A percentile compares a stretch with the other conserved stretches of the same genome.
These are phyloP conservation scores for Irpex sp. DNA, from an alignment of 1,284 basidiomycete genomes.

Conservation along the genomic window DNA sequence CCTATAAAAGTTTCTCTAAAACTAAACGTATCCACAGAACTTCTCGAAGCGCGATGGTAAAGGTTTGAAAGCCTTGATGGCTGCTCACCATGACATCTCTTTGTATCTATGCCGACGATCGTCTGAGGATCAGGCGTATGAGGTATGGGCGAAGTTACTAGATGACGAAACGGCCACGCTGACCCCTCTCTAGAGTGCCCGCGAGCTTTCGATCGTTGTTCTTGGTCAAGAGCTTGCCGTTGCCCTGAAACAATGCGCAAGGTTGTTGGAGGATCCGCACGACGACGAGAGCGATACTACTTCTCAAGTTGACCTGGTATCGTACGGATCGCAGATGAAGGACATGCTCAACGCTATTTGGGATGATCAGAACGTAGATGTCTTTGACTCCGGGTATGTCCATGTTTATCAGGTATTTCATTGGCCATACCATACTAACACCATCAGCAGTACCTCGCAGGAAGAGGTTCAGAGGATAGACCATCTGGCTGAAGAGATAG, in stretches of 20 bases:
- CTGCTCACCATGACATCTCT: conserved; percentile 60
- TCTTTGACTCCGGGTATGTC: conserved; percentile 71
- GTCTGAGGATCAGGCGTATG: conserved; percentile 74
- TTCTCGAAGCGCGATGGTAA: conserved; percentile 48
- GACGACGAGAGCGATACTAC: conserved; percentile 23
- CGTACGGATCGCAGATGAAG: conserved; percentile 56
- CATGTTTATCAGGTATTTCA: not conserved
- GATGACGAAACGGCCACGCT: not conserved
- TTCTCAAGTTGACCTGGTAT: conserved; percentile 32
- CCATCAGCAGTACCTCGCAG: conserved; percentile 43
- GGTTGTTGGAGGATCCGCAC: conserved; percentile 35
- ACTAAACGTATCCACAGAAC: conserved; percentile 40
- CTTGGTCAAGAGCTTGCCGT: conserved; percentile 74
- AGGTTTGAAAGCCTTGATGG: conserved; percentile 54
- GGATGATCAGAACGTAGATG: conserved; percentile 61
- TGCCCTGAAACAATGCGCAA: conserved; percentile 53
- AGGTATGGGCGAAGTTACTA: conserved; percentile 41
- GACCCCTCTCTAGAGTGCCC: conserved; percentile 54
- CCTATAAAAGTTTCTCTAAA: not conserved
- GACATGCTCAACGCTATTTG: conserved; percentile 61
- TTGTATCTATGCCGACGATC: conserved; percentile 64
- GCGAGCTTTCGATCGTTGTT: conserved; percentile 67
- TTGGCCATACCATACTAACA: not conserved
- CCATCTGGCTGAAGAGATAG: conserved; percentile 69
- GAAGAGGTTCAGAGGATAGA: conserved; percentile 68